Base-by-base conservation (phyloP, 1,284 basidiomycete species). In the Apiotrichum gracile region DNA sequence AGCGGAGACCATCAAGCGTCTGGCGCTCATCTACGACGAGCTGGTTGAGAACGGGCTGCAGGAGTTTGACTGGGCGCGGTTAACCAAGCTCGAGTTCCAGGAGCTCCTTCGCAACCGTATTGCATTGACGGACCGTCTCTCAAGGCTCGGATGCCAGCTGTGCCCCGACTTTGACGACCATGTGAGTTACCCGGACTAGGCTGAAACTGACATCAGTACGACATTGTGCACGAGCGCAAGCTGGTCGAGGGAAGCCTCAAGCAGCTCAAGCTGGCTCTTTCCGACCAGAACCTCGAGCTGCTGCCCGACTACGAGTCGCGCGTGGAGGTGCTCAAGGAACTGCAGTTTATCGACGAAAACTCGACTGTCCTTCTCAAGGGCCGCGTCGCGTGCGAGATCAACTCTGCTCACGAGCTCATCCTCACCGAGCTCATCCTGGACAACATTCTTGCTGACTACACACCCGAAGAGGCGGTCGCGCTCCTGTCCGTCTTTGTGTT, bases 331-430 rank as follows among this genome's bases (percentile, higher is more conserved):
- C 80, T 99, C 43, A 87, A 94, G 68, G 87, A 89, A 49, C 81
- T 99, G 24, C 85, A 88, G 58, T 94, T 96, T 71, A 89, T 97
- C 63, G 87, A 96, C 69, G 87, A 91, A 44, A 89, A 94, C 63
- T 86, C 88, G 29, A 97, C 92, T 0, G 93, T 99, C 1, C 81
- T 92, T 24, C 81, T 98, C 55, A 99, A 99, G 71, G 96, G 96
- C 13, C 83, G 96, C 43, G 96, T 98, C 12, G 96, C 96, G 21
- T 98, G 96, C 78, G 96, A 98, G 90, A 97, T 99, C 73, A 98
- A 98, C 73, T 97, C 93, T 6, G 91, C 88, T 4, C 92, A 92
- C 64, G 92, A 96, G 67, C 85, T 99, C 25, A 84, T 98, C 35
- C 79, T 98, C 40, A 98, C 96, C 1, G 96, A 99, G 68, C 82